Base-by-base conservation (phyloP, 1,284 basidiomycete genomes). In the Leccinum subatratum region DNA sequence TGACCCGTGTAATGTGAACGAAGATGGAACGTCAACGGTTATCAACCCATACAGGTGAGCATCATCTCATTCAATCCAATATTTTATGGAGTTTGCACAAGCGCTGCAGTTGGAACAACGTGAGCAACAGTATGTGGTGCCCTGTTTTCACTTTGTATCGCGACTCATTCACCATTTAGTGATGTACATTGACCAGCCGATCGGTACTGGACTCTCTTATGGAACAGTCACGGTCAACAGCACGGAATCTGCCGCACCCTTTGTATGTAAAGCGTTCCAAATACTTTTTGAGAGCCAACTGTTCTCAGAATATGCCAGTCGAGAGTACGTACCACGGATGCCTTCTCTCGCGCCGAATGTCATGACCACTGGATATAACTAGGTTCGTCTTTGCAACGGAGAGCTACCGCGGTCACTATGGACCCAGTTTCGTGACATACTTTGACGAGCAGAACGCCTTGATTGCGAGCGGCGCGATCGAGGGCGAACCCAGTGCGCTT, bases 181-280 rank as follows among this genome's bases (percentile, higher is more conserved):
- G 75, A 86, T 92, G 60, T 91, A 90, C 72, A 86, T 92, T 63
- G 90, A 91, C 74, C 90, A 92, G 74, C 90, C 90, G 1, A 86
- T 90, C 63, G 86, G 86, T 0, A 85, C 86, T 5, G 88, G 88
- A 3, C 89, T 89, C 73, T 89, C 87, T 5, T 85, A 83, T 66
- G 87, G 88, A 3, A 81, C 75, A 0, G 82, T 85, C 64, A 80
- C 81, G 0, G 81, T 81, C 22, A 85, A 86, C 68, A 87, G 84
- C 73, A 88, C 87, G 0, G 72, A 81, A 60, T 68, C 83, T 32
- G 80, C 81, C 0, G 80, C 82, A 1, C 78, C 80, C 0, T 81
- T 82, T 22, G 81, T 89, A 12, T 89, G 88, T 87, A 78, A 80
- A 56, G 85, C 84, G 0, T 84, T 92, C 75, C 90, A 92, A 70